A percentile compares a stretch with the other conserved stretches of the same genome.
Evolutionary conservation across 1,284 basidiomycete species (phyloP).

Genomic region (Sporisorium sorghi): DNA sequence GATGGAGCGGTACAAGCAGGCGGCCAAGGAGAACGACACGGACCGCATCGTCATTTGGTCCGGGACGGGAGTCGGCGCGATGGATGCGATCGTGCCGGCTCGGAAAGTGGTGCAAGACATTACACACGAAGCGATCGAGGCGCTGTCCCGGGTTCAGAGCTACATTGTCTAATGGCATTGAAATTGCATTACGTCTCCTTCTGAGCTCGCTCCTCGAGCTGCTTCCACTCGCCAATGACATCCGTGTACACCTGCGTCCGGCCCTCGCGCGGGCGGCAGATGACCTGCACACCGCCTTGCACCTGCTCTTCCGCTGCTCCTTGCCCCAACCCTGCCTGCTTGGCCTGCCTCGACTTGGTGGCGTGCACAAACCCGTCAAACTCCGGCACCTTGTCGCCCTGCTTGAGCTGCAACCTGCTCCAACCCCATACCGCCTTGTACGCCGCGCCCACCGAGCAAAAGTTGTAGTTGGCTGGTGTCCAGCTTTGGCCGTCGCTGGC

Average conservation of each 20-base stretch:
- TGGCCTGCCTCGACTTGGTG: conserved; percentile 28
- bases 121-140: conserved; percentile 41
- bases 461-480: conserved; percentile 58
- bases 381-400: conserved; percentile 9
- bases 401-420: conserved; percentile 20
- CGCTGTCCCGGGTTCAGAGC: conserved; percentile 20
- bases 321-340: conserved; percentile 14
- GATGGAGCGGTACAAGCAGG: conserved; percentile 59
- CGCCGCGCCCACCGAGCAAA: conserved; percentile 65
- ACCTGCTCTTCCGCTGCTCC: conserved; percentile 7
- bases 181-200: conserved; percentile 1
- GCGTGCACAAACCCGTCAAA: conserved; percentile 53
- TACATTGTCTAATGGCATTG: conserved; percentile 22
- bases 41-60: conserved; percentile 64
- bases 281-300: conserved; percentile 44
- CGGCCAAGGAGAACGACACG: conserved; percentile 50
- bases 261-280: conserved; percentile 20
- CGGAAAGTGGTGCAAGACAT: conserved; percentile 49
- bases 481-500: conserved; percentile 34
- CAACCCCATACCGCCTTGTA: conserved; percentile 66
- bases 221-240: conserved; percentile 42
- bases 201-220: conserved; percentile 40
- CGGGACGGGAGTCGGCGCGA: conserved; percentile 62
- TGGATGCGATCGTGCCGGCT: conserved; percentile 53
- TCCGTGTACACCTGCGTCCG: conserved; percentile 37